These are phyloP conservation scores for Agroathelia rolfsii DNA, from an alignment of 1,284 basidiomycete species.

Conservation along the genomic window DNA sequence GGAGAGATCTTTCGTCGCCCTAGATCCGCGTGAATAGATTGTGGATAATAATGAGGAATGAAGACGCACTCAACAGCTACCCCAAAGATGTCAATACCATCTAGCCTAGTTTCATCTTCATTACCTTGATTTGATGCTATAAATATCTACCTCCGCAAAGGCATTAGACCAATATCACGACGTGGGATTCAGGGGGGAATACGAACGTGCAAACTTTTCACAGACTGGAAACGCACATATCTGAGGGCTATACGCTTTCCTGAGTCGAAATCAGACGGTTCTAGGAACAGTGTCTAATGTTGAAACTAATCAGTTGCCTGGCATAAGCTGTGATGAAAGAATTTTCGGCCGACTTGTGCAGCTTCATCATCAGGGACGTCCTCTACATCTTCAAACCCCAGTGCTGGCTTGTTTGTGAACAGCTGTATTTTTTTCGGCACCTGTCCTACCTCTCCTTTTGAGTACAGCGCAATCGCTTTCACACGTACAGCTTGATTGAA, in stretches of 20 bases:
- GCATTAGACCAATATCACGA: background rate
- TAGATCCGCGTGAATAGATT: constrained; percentile 16
- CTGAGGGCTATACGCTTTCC: constrained; percentile 55
- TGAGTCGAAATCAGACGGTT: constrained; percentile 38
- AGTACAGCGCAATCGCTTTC: constrained; percentile 54
- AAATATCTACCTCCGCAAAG: constrained; percentile 45
- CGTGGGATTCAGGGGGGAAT: background rate
- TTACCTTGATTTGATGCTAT: constrained; percentile 68
- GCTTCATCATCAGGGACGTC: constrained; percentile 36
- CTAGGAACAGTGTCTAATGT: no score
- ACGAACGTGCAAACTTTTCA: constrained; percentile 63
- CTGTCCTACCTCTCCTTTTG: no score
- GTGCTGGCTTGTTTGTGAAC: constrained; percentile 51
- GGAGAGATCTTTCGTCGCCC: constrained; percentile 46
- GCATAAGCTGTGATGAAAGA: no score
- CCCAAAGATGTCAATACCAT: constrained; percentile 68
- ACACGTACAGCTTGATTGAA: constrained; percentile 77
- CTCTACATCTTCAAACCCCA: constrained; percentile 64
- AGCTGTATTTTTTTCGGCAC: constrained; percentile 63
- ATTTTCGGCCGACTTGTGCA: no score
- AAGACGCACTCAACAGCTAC: constrained; percentile 46
- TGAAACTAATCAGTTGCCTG: no score
- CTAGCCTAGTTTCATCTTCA: constrained; percentile 69
- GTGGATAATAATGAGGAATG: constrained; percentile 1
- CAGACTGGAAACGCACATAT: constrained; percentile 73